Conservation (phyloP, 345 rosid species). For the Lumnitzera racemosa region DNA sequence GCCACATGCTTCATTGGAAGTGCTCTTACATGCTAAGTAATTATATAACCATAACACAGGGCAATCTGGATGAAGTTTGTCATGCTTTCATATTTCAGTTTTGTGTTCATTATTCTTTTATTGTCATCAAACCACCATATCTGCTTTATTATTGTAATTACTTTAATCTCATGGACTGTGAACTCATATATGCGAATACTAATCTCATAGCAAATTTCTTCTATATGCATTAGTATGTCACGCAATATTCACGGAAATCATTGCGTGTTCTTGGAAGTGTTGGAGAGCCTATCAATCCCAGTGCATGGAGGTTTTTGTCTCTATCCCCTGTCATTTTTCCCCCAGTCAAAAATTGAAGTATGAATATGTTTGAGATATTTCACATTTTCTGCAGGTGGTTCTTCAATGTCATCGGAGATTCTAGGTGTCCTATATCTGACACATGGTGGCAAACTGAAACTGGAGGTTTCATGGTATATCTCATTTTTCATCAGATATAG, state of each 20-base stretch:
- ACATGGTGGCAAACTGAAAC: conserved; percentile 99
- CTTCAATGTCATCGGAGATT: conserved; percentile 82
- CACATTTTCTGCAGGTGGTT: conserved; percentile 59
- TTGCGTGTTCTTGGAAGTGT: conserved; percentile 94
- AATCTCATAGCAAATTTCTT: conserved; percentile 18
- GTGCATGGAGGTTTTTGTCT: conserved; percentile 86
- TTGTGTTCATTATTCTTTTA: no score
- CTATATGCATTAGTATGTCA: conserved; percentile 60
- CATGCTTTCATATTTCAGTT: no score
- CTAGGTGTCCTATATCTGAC: conserved; percentile 92
- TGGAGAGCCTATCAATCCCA: conserved; percentile 99
- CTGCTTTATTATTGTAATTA: no score
- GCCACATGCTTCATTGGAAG: no score
- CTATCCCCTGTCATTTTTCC: conserved; percentile 5
- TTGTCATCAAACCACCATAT: no score
- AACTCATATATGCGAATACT: background rate
- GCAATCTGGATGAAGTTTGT: no score
- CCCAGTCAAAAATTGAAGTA: no score
- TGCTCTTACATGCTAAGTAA: no score
- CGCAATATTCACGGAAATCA: conserved; percentile 80
- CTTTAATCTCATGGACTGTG: no score
- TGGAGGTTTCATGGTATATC: conserved; percentile 87
- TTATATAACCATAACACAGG: no score
- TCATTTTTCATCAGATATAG: no score
- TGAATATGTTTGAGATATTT: background rate